These are phyloP conservation scores for Gonapodya sp. DNA, from an alignment of 192 early-diverging fungal genomes.

Conservation along the genomic window DNA sequence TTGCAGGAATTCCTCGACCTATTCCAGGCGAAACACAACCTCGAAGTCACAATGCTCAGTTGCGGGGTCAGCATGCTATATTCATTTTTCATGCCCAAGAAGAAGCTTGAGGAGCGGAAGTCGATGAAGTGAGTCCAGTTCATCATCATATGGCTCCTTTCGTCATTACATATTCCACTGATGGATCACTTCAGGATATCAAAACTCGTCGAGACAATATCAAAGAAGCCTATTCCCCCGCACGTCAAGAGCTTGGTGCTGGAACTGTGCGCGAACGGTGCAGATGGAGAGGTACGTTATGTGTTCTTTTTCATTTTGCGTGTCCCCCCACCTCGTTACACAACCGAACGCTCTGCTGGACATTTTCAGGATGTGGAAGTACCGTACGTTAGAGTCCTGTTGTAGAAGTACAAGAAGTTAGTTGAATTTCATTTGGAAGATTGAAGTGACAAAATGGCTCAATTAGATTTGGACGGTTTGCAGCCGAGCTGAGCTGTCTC, in stretches of 20 bases:
- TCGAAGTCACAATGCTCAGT: constrained; percentile 90
- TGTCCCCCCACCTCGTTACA: background rate
- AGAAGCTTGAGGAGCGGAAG: constrained; percentile 75
- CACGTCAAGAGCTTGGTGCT: constrained; percentile 81
- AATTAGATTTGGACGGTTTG: background rate
- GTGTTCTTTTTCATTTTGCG: background rate
- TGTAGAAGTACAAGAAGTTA: background rate
- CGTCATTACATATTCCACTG: background rate
- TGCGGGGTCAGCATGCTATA: constrained; percentile 89
- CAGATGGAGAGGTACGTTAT: constrained; percentile 79
- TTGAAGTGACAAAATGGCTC: background rate
- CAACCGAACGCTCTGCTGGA: background rate
- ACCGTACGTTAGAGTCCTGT: constrained; percentile 6
- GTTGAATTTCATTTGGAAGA: background rate
- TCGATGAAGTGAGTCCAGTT: constrained; percentile 52
- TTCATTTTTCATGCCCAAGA: constrained; percentile 73
- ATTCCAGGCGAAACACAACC: constrained; percentile 68
- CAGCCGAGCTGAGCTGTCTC: constrained; percentile 20
- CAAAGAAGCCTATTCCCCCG: constrained; percentile 76
- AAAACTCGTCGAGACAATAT: constrained; percentile 64
- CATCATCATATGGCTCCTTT: background rate
- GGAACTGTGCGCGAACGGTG: constrained; percentile 80
- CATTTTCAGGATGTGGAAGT: background rate
- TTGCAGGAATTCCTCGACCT: constrained; percentile 80
- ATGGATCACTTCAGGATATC: constrained; percentile 48